phyloP scores from a whole-genome alignment of 768 basidiomycete species.

The Tricholomella constricta region DNA sequence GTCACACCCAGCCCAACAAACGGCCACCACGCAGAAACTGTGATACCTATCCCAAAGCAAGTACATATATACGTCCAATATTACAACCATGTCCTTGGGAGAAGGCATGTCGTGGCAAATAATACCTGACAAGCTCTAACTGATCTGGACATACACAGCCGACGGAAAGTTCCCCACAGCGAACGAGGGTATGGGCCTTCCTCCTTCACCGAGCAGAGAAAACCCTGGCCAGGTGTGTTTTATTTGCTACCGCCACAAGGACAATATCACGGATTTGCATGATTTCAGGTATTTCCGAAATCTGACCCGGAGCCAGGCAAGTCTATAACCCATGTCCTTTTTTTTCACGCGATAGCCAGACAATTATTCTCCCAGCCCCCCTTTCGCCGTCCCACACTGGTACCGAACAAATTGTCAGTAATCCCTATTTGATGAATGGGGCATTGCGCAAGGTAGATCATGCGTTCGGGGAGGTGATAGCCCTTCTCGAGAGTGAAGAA shows the following conservation, averaged over 20 bases:
- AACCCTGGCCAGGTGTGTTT: conserved; percentile 45
- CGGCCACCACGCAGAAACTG: too few relatives aligned
- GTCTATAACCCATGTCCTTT: not conserved
- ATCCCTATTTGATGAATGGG: conserved; percentile 47
- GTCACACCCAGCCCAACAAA: too few relatives aligned
- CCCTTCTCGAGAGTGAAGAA: conserved; percentile 46
- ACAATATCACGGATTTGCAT: not conserved
- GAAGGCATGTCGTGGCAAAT: conserved; percentile 26
- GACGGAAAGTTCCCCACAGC: conserved; percentile 44
- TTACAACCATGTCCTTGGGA: conserved; percentile 23
- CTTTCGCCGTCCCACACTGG: conserved; percentile 24
- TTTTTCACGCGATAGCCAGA: not conserved
- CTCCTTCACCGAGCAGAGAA: conserved; percentile 46
- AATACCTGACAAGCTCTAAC: not conserved
- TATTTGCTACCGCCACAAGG: not conserved
- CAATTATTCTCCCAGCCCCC: conserved; percentile 15
- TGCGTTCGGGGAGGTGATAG: conserved; percentile 44
- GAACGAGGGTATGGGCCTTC: conserved; percentile 33
- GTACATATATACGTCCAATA: too few relatives aligned
- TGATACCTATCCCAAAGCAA: too few relatives aligned
- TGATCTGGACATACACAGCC: conserved; percentile 9
- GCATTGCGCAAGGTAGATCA: conserved; percentile 46
- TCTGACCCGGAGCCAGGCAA: conserved; percentile 43
- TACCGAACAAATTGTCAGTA: conserved; percentile 38
- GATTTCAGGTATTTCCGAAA: conserved; percentile 47